Evolutionary conservation across 2,329 filamentous ascomycete genomes (phyloP).

Genomic region (Thielaviopsis ethacetica): DNA sequence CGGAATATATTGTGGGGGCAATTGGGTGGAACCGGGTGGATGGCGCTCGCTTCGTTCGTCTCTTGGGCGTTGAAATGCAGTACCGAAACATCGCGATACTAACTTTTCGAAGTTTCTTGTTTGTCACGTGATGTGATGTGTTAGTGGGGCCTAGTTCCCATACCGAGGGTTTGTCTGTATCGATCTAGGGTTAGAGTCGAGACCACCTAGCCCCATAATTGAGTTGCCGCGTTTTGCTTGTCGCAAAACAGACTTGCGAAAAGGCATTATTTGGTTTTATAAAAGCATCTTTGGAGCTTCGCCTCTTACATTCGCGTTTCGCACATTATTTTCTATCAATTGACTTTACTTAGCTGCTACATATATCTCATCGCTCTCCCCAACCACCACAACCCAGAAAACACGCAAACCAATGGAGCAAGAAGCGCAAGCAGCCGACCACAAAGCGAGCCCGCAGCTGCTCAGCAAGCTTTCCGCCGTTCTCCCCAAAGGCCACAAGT

Average conservation of each 20-base stretch:
- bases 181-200: neutral
- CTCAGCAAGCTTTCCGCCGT: conserved; percentile 28
- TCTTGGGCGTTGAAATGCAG: neutral
- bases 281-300: neutral
- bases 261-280: neutral
- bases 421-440: conserved; percentile 9
- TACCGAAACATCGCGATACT: conserved; percentile 1
- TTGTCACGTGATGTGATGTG: conserved; percentile 3
- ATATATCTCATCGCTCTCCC: neutral
- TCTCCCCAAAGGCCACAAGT: conserved; percentile 37
- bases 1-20: neutral
- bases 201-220: neutral
- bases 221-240: neutral
- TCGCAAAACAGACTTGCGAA: neutral
- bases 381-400: neutral
- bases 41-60: neutral
- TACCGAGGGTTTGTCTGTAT: neutral
- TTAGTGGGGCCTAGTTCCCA: conserved; percentile 2
- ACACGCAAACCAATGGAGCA: neutral
- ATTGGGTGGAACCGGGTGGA: neutral
- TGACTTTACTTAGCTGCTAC: neutral
- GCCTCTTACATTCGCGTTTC: neutral
- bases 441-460: conserved; percentile 18
- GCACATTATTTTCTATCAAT: neutral
- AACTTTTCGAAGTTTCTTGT: conserved; percentile 7